A percentile compares a stretch with the other conserved stretches of the same genome.
Conservation (phyloP, 2,329 filamentous ascomycete species). For the Didymosphaeria variabile region DNA sequence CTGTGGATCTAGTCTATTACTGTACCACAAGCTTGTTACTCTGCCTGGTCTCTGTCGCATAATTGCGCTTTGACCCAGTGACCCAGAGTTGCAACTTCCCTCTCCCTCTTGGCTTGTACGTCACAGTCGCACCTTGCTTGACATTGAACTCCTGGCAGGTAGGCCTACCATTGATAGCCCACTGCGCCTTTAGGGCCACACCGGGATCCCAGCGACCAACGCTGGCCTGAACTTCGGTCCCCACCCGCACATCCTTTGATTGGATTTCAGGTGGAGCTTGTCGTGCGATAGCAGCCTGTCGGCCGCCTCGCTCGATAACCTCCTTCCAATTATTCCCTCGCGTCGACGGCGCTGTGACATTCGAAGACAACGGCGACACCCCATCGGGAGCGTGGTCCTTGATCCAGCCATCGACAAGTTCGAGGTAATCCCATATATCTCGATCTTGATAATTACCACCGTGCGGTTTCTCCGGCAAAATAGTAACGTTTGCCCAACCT, state of each 20-base stretch:
- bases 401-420: conserved; percentile 42
- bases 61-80: conserved; percentile 6
- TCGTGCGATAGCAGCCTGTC: conserved; percentile 43
- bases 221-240: conserved; percentile 20
- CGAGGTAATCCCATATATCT: conserved; percentile 46
- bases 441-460: conserved; percentile 46
- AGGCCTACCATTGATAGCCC: conserved; percentile 40
- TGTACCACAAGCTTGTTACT: background rate
- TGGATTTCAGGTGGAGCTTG: conserved; percentile 40
- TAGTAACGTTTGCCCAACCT: conserved; percentile 51
- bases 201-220: conserved; percentile 52
- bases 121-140: conserved; percentile 30
- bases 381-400: conserved; percentile 45
- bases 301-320: conserved; percentile 43
- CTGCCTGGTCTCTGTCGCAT: conserved; percentile 4
- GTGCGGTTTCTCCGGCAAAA: conserved; percentile 40
- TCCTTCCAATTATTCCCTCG: conserved; percentile 49
- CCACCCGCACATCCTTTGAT: conserved; percentile 4
- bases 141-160: conserved; percentile 33
- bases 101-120: conserved; percentile 22
- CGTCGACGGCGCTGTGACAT: conserved; percentile 26
- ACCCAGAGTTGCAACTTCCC: conserved; percentile 13
- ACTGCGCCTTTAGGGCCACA: conserved; percentile 44
- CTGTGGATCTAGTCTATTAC: background rate
- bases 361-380: conserved; percentile 34